Evolutionary conservation across 148 eudicot species (phyloP).

Genomic region (Fallopia convolvulus): DNA sequence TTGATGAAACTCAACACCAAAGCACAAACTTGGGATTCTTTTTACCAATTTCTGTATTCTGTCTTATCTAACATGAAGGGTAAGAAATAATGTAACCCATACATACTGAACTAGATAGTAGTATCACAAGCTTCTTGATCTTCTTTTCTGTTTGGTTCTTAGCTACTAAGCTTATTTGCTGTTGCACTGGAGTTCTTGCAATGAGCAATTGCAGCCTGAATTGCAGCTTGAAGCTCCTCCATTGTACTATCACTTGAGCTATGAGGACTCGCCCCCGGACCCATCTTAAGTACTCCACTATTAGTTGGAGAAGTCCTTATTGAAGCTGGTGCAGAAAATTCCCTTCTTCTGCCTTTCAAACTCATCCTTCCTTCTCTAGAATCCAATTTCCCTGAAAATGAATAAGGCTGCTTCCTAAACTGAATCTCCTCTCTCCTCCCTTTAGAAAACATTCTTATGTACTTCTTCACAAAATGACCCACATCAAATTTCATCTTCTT

Average conservation of each 20-base stretch:
- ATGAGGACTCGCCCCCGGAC: background rate
- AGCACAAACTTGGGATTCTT: background rate
- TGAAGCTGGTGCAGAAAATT: slow-evolving; percentile 71
- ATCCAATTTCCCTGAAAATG: slow-evolving; percentile 49
- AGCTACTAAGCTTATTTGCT: slow-evolving; percentile 22
- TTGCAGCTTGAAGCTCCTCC: slow-evolving; percentile 67
- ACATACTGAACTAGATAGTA: background rate
- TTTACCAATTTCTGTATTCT: background rate
- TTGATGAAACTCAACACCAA: background rate
- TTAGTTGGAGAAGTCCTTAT: slow-evolving; percentile 61
- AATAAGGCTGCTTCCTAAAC: slow-evolving; percentile 14
- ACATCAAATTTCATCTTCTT: slow-evolving; percentile 44
- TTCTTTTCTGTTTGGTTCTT: background rate
- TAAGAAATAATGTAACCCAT: background rate
- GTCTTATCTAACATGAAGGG: background rate
- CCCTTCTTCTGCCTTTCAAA: slow-evolving; percentile 30
- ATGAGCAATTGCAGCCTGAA: slow-evolving; percentile 64
- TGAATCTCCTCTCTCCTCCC: slow-evolving; percentile 12
- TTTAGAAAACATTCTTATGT: slow-evolving; percentile 28
- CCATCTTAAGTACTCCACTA: slow-evolving; percentile 15
- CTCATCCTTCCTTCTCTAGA: slow-evolving; percentile 9
- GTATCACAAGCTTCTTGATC: background rate
- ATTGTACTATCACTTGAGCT: slow-evolving; percentile 40
- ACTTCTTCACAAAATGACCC: slow-evolving; percentile 42
- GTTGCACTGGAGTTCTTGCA: slow-evolving; percentile 49